Evolutionary conservation across 805 yeast species (phyloP).

Genomic region (Torulaspora delbrueckii): DNA sequence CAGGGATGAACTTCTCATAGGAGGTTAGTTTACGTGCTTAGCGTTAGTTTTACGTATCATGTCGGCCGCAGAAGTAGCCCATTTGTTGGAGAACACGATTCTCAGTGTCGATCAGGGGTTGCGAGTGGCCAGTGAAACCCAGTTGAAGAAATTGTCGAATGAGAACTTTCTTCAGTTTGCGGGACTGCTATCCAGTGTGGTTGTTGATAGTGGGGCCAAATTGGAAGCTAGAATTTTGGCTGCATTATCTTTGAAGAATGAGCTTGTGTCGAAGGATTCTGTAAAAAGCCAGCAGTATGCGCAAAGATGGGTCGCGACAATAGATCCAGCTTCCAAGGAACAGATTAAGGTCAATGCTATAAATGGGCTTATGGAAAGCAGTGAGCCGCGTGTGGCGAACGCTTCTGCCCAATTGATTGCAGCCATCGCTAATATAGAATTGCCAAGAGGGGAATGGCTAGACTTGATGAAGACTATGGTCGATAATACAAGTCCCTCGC

Average conservation of each 20-base stretch:
- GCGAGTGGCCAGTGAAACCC: constrained; percentile 74
- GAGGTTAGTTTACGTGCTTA: not conserved
- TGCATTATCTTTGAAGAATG: constrained; percentile 81
- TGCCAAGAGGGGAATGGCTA: constrained; percentile 85
- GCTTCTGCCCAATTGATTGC: constrained; percentile 93
- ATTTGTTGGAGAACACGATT: constrained; percentile 74
- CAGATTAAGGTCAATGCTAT: constrained; percentile 65
- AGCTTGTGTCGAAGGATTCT: constrained; percentile 74
- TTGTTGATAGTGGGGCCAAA: constrained; percentile 58
- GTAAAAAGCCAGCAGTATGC: constrained; percentile 54
- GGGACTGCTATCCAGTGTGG: constrained; percentile 61
- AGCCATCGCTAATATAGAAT: constrained; percentile 92
- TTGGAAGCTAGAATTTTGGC: constrained; percentile 89
- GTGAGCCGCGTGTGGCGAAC: constrained; percentile 71
- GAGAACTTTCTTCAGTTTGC: constrained; percentile 74
- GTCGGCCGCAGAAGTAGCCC: constrained; percentile 50
- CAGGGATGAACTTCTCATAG: not conserved
- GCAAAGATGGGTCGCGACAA: constrained; percentile 62
- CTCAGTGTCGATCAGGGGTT: constrained; percentile 58
- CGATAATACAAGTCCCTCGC: constrained; percentile 75
- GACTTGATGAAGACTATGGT: constrained; percentile 79
- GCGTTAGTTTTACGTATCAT: constrained; percentile 10
- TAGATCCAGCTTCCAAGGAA: constrained; percentile 51
- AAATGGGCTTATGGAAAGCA: constrained; percentile 55
- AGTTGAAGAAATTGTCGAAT: constrained; percentile 63